These are phyloP conservation scores for Boletus eberwhitei DNA, from an alignment of 768 basidiomycete genomes.

Conservation along the genomic window DNA sequence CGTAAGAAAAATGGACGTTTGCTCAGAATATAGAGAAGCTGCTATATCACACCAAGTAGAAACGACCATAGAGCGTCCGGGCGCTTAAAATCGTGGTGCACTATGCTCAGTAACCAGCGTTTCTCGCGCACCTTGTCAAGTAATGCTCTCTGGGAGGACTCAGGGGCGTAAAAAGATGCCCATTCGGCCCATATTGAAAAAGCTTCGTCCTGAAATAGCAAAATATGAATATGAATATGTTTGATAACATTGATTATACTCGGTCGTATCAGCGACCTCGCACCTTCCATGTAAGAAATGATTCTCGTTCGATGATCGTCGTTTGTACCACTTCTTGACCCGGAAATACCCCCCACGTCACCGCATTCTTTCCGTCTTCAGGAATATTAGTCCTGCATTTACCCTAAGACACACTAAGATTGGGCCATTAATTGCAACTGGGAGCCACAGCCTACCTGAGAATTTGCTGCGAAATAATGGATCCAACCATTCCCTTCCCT, in stretches of 20 bases:
- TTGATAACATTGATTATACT: background rate
- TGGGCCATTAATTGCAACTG: background rate
- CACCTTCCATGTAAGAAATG: conserved; percentile 97
- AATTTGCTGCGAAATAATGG: conserved; percentile 84
- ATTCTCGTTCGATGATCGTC: conserved; percentile 93
- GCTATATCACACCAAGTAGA: conserved; percentile 41
- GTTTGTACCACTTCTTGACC: conserved; percentile 95
- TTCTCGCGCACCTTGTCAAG: conserved; percentile 67
- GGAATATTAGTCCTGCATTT: conserved; percentile 77
- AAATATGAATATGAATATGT: too few relatives aligned
- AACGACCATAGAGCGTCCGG: conserved; percentile 81
- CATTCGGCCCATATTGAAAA: conserved; percentile 96
- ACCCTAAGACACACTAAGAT: conserved; percentile 44
- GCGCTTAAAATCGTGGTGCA: conserved; percentile 92
- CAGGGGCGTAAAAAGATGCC: conserved; percentile 82
- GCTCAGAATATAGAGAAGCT: background rate
- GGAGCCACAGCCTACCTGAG: conserved; percentile 45
- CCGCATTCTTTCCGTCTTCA: conserved; percentile 81
- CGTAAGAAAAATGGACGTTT: too few relatives aligned
- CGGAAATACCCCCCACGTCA: conserved; percentile 98
- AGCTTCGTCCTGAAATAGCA: conserved; percentile 74
- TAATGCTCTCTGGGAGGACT: conserved; percentile 66
- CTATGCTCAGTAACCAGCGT: conserved; percentile 87
- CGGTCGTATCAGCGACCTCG: conserved; percentile 12
- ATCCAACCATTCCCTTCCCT: conserved; percentile 62